phyloP scores from a whole-genome alignment of 2,329 filamentous ascomycete species.

The Sporothrix inflata region DNA sequence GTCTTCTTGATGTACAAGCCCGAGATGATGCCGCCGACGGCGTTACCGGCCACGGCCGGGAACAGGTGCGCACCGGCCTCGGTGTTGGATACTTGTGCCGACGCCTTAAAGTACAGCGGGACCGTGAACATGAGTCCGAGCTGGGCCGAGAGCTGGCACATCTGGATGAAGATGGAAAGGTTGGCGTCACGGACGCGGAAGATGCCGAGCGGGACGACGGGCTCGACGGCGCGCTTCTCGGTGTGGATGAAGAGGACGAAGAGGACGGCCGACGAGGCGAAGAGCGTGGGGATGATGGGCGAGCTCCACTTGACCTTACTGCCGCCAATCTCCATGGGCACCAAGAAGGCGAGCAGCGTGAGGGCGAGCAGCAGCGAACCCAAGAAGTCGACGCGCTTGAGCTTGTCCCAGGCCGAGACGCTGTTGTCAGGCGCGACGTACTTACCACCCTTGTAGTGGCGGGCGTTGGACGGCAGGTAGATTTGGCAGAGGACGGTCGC shows the following conservation, averaged over 20 bases:
- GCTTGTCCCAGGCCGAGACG: constrained; percentile 36
- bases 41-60: constrained; percentile 69
- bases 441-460: constrained; percentile 29
- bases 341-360: constrained; percentile 43
- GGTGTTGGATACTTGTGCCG: constrained; percentile 59
- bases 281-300: constrained; percentile 41
- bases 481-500: constrained; percentile 48
- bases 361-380: constrained; percentile 53
- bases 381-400: constrained; percentile 61
- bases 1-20: constrained; percentile 62
- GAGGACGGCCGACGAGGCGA: constrained; percentile 39
- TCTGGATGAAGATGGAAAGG: constrained; percentile 55
- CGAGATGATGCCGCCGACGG: constrained; percentile 63
- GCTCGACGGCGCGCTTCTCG: constrained; percentile 53
- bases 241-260: constrained; percentile 42
- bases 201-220: constrained; percentile 61
- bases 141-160: constrained; percentile 61
- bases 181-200: constrained; percentile 57
- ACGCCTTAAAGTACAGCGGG: constrained; percentile 71
- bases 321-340: constrained; percentile 48
- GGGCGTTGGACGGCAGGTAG: constrained; percentile 42
- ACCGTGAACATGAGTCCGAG: constrained; percentile 66
- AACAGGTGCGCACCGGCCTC: constrained; percentile 64
- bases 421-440: constrained; percentile 33
- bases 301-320: constrained; percentile 46